Conservation (phyloP, 2,329 filamentous ascomycete genomes). For the Parastagonospora avenae region DNA sequence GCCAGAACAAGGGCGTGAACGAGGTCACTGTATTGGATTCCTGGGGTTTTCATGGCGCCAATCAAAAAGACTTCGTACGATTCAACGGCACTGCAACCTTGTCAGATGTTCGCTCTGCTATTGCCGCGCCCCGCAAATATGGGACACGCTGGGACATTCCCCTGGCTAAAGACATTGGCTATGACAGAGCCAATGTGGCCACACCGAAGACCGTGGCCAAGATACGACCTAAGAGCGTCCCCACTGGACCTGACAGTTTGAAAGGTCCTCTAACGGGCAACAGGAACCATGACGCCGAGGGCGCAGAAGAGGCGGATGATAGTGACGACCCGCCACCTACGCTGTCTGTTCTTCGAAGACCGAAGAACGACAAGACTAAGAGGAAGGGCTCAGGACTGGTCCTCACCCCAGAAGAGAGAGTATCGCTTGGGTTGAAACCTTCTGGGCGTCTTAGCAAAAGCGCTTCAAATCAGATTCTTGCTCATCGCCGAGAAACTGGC, state of each 20-base stretch:
- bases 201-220: background rate
- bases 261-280: background rate
- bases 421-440: constrained; percentile 27
- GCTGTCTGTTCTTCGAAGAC: background rate
- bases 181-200: constrained; percentile 18
- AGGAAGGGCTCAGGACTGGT: constrained; percentile 14
- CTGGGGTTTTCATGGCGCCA: constrained; percentile 36
- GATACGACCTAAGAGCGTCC: background rate
- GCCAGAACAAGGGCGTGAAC: constrained; percentile 12
- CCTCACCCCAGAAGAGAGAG: constrained; percentile 31
- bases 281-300: no score
- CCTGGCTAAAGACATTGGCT: constrained; percentile 27
- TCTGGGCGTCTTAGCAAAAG: constrained; percentile 31
- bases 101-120: constrained; percentile 26
- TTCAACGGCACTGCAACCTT: constrained; percentile 33
- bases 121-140: constrained; percentile 22
- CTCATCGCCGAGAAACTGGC: constrained; percentile 29
- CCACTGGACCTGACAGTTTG: background rate
- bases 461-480: constrained; percentile 32
- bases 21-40: constrained; percentile 19
- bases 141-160: constrained; percentile 34
- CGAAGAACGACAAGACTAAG: constrained; percentile 1
- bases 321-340: background rate
- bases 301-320: background rate
- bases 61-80: constrained; percentile 23